Conservation (phyloP, 2,329 filamentous ascomycete genomes). For the Hymenoscyphus scutula region DNA sequence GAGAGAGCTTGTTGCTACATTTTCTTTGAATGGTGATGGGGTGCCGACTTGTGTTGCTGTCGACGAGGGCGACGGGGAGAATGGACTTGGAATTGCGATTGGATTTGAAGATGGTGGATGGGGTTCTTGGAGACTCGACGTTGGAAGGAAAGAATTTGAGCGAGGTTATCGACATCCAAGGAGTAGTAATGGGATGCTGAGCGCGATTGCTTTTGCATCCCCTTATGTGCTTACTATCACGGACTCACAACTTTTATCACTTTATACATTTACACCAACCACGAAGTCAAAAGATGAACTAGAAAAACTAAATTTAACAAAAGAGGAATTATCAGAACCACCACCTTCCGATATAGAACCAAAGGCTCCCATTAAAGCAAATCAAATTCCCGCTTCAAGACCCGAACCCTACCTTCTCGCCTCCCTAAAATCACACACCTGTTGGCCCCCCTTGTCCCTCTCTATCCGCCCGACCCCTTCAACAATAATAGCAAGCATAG, state of each 20-base stretch:
- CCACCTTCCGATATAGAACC: background rate
- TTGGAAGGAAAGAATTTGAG: constrained; percentile 35
- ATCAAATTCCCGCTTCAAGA: background rate
- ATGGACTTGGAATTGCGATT: constrained; percentile 58
- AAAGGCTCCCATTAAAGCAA: background rate
- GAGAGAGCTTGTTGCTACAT: constrained; percentile 56
- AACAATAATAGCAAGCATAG: constrained; percentile 76
- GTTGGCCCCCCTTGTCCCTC: constrained; percentile 75
- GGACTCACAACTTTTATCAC: constrained; percentile 66
- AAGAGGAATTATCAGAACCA: constrained; percentile 7
- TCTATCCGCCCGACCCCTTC: constrained; percentile 68
- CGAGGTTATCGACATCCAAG: constrained; percentile 27
- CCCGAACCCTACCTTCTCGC: constrained; percentile 56
- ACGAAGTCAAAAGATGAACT: constrained; percentile 6
- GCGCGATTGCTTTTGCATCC: constrained; percentile 67
- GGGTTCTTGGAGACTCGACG: constrained; percentile 63
- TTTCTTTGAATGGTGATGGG: constrained; percentile 35
- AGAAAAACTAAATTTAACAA: background rate
- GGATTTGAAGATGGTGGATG: constrained; percentile 74
- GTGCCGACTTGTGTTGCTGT: constrained; percentile 65
- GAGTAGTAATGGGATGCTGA: constrained; percentile 47
- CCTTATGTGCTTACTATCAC: constrained; percentile 82
- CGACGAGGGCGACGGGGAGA: constrained; percentile 50
- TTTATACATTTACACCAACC: constrained; percentile 62
- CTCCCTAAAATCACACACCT: constrained; percentile 77